Base-by-base conservation (phyloP, 2,329 filamentous ascomycete species). In the Drechmeria coniospora region DNA sequence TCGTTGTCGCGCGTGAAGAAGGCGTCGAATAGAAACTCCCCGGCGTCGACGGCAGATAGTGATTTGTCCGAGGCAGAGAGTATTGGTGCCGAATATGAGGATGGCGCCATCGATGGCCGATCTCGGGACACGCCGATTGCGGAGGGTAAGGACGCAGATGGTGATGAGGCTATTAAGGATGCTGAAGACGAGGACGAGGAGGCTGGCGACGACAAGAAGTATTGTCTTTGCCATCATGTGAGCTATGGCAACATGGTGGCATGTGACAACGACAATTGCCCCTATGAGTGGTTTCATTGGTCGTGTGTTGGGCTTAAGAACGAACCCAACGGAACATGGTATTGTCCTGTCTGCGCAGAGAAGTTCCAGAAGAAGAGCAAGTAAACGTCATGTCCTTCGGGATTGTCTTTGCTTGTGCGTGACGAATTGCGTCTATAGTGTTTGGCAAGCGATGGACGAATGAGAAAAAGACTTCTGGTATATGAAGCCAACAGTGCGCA, bases 281-380 rank as follows among this genome's bases (percentile, higher is more conserved):
- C 74, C 25, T 80, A 71, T 45, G 80, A 90, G 55, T 90, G 81
- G 81, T 90, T 90, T 50, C 81, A 90, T 54, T 90, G 80, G 78
- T 73, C 61, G 23, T 79, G 74, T 41, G 74, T 79, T 27, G 70
- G 72, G 13, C 59, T 79, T 18, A 76, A 74, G 51, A 74, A 66
- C 41, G 73, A 77, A 46, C 74, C 74, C 6, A 68, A 68, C 31
- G 74, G 74, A 18, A 73, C 63, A 15, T 79, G 74, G 74, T 77
- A 68, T 45, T 79, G 74, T 40, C 72, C 74, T 3, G 57, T 64
- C 5, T 79, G 74, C 36, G 61, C 59, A 11, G 61, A 67, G 36
- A 64, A 59, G 40, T 54, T 62, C 43, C 57, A 58, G 39, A 65
- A 59, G 27, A 53, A 50, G 35, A 36, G 31, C 27, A 51, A 51